Evolutionary conservation across 1,139 yeast species (phyloP).

Genomic region (Saccharomyces hybrid): DNA sequence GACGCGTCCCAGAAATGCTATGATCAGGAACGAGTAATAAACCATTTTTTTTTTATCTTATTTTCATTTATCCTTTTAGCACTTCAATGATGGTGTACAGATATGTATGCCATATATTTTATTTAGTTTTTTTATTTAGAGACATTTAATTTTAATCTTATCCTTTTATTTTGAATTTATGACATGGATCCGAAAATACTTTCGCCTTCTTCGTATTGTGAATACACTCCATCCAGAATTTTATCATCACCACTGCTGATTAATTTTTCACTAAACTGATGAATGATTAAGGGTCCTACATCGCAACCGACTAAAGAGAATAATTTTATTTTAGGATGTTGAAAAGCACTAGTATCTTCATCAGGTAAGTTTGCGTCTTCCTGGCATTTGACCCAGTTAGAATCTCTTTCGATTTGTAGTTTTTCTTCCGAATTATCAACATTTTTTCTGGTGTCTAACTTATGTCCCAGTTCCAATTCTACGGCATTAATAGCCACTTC

Average conservation of each 20-base stretch:
- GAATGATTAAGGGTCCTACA: conserved; percentile 25
- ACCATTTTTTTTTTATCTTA: too few relatives aligned
- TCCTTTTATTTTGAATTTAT: not conserved
- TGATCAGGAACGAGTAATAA: too few relatives aligned
- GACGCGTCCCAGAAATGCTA: conserved; percentile 27
- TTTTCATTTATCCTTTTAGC: not conserved
- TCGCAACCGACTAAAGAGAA: conserved; percentile 29
- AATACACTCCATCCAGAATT: not conserved
- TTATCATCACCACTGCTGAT: not conserved
- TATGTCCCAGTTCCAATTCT: conserved; percentile 25
- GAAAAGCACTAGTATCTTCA: conserved; percentile 3
- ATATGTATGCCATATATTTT: not conserved
- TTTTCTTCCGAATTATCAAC: conserved; percentile 12
- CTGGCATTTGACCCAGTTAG: conserved; percentile 26
- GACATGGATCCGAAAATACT: not conserved
- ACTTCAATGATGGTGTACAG: not conserved
- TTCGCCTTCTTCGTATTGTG: not conserved
- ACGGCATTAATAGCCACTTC: conserved; percentile 26
- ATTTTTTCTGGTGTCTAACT: conserved; percentile 6
- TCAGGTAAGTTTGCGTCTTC: conserved; percentile 19
- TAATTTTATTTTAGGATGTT: conserved; percentile 22
- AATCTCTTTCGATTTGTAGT: conserved; percentile 22
- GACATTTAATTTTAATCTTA: not conserved
- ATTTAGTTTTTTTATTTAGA: not conserved
- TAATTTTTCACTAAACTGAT: conserved; percentile 22